Base-by-base conservation (phyloP, 1,284 basidiomycete genomes). In the Cutaneotrichosporon dermatis region DNA sequence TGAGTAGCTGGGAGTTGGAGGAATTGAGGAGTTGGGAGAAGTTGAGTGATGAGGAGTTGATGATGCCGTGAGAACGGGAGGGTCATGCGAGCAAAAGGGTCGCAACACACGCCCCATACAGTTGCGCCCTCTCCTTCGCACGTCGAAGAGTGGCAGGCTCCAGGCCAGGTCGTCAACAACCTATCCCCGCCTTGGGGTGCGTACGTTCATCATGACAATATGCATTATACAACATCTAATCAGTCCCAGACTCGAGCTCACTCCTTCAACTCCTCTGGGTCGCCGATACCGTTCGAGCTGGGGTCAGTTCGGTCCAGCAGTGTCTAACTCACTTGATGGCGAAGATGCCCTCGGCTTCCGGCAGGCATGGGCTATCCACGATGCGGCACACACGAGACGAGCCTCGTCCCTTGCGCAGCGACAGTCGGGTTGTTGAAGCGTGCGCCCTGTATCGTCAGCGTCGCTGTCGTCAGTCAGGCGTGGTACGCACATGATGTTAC, bases 351-450 rank as follows among this genome's bases (percentile, higher is more conserved):
- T 99, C 95, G 60, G 91, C 92, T 78, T 99, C 96, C 6, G 96
- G 96, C 44, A 99, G 82, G 79, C 94, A 98, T 0, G 96, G 96
- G 6, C 93, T 97, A 79, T 99, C 96, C 64, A 96, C 95, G 65
- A 99, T 95, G 79, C 94, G 95, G 80, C 93, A 96, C 50, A 92
- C 88, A 66, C 96, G 89, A 54, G 91, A 94, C 61, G 90, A 89
- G 8, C 90, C 96, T 42, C 95, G 85, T 36, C 88, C 89, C 76
- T 99, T 99, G 79, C 91, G 90, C 55, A 99, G 82, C 74, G 94
- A 92, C 36, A 99, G 77, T 85, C 92, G 85, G 52, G 93, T 96
- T 10, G 93, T 96, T 0, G 92, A 93, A 9, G 93, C 93, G 79
- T 96, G 93, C 0, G 93, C 93, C 78, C 66, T 69, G 54, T 46